Evolutionary conservation across 1,139 yeast genomes (phyloP), one percentile per base, ranked within the genome.

Genomic region (Taphrina wiesneri): DNA sequence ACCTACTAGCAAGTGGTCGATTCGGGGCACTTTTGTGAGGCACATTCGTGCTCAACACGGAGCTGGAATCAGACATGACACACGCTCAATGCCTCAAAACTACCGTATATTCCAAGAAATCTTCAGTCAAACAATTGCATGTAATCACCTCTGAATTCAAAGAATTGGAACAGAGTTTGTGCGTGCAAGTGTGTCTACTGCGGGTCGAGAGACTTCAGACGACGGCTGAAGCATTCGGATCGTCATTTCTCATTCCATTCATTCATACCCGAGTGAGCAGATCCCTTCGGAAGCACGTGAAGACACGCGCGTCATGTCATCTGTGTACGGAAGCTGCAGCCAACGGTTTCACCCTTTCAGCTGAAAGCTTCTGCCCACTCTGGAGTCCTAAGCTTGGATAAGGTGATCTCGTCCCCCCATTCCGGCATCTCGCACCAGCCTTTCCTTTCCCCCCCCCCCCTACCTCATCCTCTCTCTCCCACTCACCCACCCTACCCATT

Each of bases 31-130:
- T 21, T 17, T 54, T 39, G 43, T 39, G 64, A 28, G 64, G 64
- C 7, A 60, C 57, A 4, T 45, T 49, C 15, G 57, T 36, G 21
- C 49, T 26, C 13, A 60, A 25, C 13, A 51, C 51, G 7, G 64
- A 60, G 39, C 39, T 57, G 17, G 57, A 17, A 13, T 60, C 45
- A 6, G 63, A 28, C 63, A 45, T 57, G n/a, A 56, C 51, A n/a
- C 43, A 15, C 3, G 43, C 43, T 39, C 43, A 15, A 13, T 39
- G 15, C 2, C 9, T 32, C 36, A 2, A 15, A 11, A 11, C 9
- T 32, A 15, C 36, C 36, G 36, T 32, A 11, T 4, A n/a, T 32
- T 32, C 36, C 36, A 15, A 32, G 6, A 32, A 4, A 11, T 15
- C 15, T 32, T 2, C 36, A 11, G 2, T 15, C 2, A 32, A 11